Conservation (phyloP, 2,329 filamentous ascomycete genomes). For the Cladosporium cucumerinum region DNA sequence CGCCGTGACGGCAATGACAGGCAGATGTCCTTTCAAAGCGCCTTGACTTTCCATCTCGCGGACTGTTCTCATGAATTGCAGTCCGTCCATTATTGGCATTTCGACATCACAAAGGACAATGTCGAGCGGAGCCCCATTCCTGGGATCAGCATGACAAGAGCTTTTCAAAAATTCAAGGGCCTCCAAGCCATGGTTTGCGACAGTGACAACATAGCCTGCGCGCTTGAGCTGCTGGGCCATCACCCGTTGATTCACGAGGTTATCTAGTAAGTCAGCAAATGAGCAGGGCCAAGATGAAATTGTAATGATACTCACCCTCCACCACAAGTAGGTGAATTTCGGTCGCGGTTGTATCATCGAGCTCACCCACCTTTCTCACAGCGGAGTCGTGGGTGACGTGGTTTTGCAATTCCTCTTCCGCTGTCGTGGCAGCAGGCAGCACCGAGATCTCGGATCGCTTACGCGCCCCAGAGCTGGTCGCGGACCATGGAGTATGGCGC, state of each 20-base stretch:
- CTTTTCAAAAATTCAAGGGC: conserved; percentile 27
- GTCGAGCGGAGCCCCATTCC: conserved; percentile 15
- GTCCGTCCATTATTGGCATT: conserved; percentile 79
- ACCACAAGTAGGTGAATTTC: conserved; percentile 24
- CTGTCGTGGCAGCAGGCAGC: background rate
- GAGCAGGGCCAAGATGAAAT: background rate
- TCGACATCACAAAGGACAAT: conserved; percentile 74
- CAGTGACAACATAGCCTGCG: conserved; percentile 37
- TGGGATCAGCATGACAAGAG: background rate
- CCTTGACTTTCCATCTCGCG: conserved; percentile 61
- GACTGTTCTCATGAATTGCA: conserved; percentile 66
- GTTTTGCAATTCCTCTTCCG: background rate
- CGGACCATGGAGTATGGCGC: background rate
- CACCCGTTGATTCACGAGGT: conserved; percentile 42
- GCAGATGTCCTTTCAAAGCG: conserved; percentile 61
- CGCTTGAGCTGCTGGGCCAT: conserved; percentile 39
- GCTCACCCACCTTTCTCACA: background rate
- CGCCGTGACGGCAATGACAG: conserved; percentile 73
- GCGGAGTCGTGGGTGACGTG: background rate
- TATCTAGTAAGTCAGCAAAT: conserved; percentile 28
- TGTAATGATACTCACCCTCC: conserved; percentile 19
- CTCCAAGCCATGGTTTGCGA: conserved; percentile 41
- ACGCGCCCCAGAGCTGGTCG: background rate
- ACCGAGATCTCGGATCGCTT: conserved; percentile 1
- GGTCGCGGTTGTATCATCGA: background rate